Base-by-base conservation (phyloP, 2,329 filamentous ascomycete species). In the Hypoxylon sp. region DNA sequence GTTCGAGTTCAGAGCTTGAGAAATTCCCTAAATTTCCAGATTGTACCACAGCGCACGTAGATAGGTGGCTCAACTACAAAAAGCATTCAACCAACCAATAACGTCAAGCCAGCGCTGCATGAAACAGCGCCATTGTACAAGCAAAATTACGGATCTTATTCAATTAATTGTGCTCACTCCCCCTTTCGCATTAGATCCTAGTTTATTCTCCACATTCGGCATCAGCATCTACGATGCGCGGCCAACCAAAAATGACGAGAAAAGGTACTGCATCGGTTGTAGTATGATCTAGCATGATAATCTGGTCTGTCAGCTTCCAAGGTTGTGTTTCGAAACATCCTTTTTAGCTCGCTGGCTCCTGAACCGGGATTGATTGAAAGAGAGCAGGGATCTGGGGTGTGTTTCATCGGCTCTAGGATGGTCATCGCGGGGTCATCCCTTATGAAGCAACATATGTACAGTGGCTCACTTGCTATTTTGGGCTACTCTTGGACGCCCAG, bases 61-160 rank as follows among this genome's bases (percentile, higher is more conserved):
- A n/a, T 39, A 27, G 16, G 11, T 30, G 25, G 23, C 62, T 62
- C 60, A 48, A 58, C 63, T 60, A 27, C 25, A 50, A 53, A 65
- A 66, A 41, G 23, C 47, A 56, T 32, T 51, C 56, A 52, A 32
- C 60, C 62, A 69, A 58, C 54, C 51, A 39, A 32, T 47, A 41
- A 12, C 29, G 12, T 27, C 50, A 6, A 39, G 45, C 41, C 52
- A 58, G 56, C 51, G 12, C 32, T 14, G 59, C 48, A 56, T 70
- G 66, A 71, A 70, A 73, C 68, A 39, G 16, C 32, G 12, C 54
- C 61, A 70, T 71, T 39, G 62, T 63, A 69, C 68, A 60, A 61
- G 39, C 57, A 52, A 66, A 51, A 69, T 68, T 65, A 62, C 65
- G 45, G 50, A 60, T 63, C 50, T 55, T 30, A 41, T 56, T 63